A percentile compares a stretch with the other conserved stretches of the same genome.
phyloP scores from a whole-genome alignment of 495 filamentous ascomycete species.

The Lophiostoma macrostomum region DNA sequence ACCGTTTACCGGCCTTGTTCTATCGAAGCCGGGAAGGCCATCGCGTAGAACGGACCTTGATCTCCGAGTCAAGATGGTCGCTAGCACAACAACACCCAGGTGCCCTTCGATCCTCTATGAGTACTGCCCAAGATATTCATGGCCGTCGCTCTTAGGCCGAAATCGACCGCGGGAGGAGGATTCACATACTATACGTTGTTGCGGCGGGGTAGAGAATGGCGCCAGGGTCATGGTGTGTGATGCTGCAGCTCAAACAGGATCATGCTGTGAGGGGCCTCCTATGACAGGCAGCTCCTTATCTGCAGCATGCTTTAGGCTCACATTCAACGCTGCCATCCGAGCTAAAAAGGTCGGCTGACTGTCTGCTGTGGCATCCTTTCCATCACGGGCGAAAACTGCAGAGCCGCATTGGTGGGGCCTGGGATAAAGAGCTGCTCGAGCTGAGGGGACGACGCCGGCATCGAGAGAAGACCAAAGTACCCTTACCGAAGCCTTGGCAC shows the following conservation, averaged over 20 bases:
- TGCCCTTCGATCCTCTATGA: background rate
- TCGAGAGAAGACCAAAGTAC: background rate
- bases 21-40: background rate
- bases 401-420: conserved; percentile 19
- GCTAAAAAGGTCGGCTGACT: conserved; percentile 22
- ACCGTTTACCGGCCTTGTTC: background rate
- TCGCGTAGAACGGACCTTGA: background rate
- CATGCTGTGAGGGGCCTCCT: conserved; percentile 10
- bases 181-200: background rate
- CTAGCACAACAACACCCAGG: background rate
- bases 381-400: conserved; percentile 1
- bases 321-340: conserved; percentile 9
- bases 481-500: background rate
- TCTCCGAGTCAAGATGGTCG: background rate
- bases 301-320: conserved; percentile 20
- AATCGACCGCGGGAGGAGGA: background rate
- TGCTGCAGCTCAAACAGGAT: conserved; percentile 20
- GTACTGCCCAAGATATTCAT: too few species aligned
- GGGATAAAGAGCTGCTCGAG: conserved; percentile 15
- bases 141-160: background rate
- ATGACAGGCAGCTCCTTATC: conserved; percentile 21
- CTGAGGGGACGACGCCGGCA: background rate
- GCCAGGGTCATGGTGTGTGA: conserved; percentile 11
- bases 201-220: conserved; percentile 20
- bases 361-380: conserved; percentile 3